phyloP scores from a whole-genome alignment of 2,329 filamentous ascomycete species.

The Pyricularia pennisetigena region DNA sequence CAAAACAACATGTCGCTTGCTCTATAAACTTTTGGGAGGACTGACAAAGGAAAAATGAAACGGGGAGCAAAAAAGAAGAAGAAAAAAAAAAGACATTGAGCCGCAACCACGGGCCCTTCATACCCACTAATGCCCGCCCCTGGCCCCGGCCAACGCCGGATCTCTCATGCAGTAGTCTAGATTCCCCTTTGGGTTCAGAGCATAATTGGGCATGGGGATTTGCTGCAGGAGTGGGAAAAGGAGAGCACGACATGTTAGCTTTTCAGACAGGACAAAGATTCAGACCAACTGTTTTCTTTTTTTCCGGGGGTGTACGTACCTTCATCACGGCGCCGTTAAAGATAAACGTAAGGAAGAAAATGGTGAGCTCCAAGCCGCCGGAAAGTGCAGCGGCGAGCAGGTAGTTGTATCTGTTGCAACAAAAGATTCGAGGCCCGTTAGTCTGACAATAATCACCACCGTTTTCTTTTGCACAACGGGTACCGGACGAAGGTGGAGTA shows the following conservation, averaged over 20 bases:
- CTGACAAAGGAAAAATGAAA: neutral
- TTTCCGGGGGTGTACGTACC: neutral
- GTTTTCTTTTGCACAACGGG: too few relatives aligned
- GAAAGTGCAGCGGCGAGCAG: slow-evolving; percentile 27
- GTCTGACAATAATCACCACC: neutral
- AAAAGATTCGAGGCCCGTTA: neutral
- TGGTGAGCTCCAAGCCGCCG: slow-evolving; percentile 26
- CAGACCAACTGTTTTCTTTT: too few relatives aligned
- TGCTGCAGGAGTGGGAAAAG: too few relatives aligned
- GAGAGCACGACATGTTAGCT: neutral
- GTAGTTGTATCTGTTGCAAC: slow-evolving; percentile 18
- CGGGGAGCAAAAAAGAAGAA: neutral
- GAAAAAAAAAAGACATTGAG: neutral
- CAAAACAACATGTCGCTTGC: neutral
- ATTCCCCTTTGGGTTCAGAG: slow-evolving; percentile 7
- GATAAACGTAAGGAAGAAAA: slow-evolving; percentile 31
- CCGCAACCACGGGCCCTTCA: neutral
- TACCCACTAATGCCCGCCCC: neutral
- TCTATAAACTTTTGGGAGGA: neutral
- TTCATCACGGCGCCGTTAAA: slow-evolving; percentile 27
- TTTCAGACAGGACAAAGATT: too few relatives aligned
- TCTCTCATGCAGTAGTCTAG: slow-evolving; percentile 10
- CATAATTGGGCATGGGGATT: slow-evolving; percentile 6
- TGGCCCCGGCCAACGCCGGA: slow-evolving; percentile 5
- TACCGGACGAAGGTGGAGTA: too few relatives aligned